Percentiles rank a stretch among this genome's conserved stretches.
These are phyloP conservation scores for Candida ortonii DNA, from an alignment of 805 yeast genomes.

Conservation along the genomic window DNA sequence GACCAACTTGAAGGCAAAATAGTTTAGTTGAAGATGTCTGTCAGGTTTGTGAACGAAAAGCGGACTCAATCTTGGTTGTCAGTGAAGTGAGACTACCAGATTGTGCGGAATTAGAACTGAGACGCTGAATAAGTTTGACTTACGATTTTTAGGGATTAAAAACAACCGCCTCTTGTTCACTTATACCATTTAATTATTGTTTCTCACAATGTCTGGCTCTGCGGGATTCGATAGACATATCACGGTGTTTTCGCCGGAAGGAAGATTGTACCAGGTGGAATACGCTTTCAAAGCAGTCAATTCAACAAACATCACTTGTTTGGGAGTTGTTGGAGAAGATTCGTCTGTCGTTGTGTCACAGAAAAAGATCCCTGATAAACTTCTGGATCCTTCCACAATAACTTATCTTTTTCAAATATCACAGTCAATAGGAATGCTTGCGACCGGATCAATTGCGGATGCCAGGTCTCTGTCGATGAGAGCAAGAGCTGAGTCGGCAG, in stretches of 20 bases:
- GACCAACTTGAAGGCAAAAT: no score
- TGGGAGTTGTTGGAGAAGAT: slow-evolving; percentile 85
- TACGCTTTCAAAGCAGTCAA: slow-evolving; percentile 97
- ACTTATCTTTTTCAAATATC: slow-evolving; percentile 83
- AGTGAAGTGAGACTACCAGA: no score
- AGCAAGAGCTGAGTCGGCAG: slow-evolving; percentile 95
- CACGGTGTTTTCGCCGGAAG: slow-evolving; percentile 98
- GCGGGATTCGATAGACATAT: slow-evolving; percentile 99
- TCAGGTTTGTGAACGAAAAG: no score
- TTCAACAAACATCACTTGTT: slow-evolving; percentile 82
- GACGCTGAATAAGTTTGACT: no score
- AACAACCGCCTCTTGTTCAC: no score
- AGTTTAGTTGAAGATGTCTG: no score
- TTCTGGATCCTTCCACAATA: slow-evolving; percentile 83
- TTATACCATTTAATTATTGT: slow-evolving; percentile 1
- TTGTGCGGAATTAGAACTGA: no score
- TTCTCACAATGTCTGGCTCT: slow-evolving; percentile 41
- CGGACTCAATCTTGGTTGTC: no score
- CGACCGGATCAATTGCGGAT: slow-evolving; percentile 95
- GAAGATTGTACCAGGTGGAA: slow-evolving; percentile 95
- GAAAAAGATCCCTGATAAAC: slow-evolving; percentile 93
- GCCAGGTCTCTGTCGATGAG: slow-evolving; percentile 87
- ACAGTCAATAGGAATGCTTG: slow-evolving; percentile 78
- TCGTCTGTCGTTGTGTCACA: slow-evolving; percentile 87
- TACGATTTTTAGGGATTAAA: no score